A percentile compares a stretch with the other conserved stretches of the same genome.
Conservation (phyloP, 2,329 filamentous ascomycete species). For the Ascocoryne sarcoides region DNA sequence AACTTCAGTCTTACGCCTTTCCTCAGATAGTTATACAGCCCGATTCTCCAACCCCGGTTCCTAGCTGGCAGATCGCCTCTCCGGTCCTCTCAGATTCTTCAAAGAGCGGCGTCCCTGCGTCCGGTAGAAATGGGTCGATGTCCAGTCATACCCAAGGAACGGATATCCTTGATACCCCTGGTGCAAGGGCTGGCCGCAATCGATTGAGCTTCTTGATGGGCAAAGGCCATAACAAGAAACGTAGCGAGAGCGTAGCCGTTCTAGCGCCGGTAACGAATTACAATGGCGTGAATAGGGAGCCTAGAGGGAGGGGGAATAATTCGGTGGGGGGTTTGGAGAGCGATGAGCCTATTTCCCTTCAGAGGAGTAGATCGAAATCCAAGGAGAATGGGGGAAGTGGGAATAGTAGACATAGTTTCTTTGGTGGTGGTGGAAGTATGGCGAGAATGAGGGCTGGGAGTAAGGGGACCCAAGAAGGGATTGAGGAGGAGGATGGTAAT, state of each 20-base stretch:
- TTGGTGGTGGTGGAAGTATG: background rate
- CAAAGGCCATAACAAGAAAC: background rate
- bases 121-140: background rate
- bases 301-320: background rate
- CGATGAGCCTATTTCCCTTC: background rate
- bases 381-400: no score
- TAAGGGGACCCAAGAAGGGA: no score
- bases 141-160: conserved; percentile 12
- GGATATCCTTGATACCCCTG: conserved; percentile 18
- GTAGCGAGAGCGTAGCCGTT: background rate
- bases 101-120: conserved; percentile 5
- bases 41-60: conserved; percentile 32
- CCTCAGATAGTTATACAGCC: conserved; percentile 31
- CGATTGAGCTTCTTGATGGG: conserved; percentile 15
- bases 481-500: background rate
- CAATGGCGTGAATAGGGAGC: background rate
- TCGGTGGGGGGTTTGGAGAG: background rate
- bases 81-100: conserved; percentile 9
- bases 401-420: background rate
- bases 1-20: conserved; percentile 54
- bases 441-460: background rate
- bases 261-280: background rate
- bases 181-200: conserved; percentile 7
- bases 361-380: background rate
- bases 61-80: conserved; percentile 27